phyloP scores from a whole-genome alignment of 169 alveolate species.

The Eimeria necatrix region DNA sequence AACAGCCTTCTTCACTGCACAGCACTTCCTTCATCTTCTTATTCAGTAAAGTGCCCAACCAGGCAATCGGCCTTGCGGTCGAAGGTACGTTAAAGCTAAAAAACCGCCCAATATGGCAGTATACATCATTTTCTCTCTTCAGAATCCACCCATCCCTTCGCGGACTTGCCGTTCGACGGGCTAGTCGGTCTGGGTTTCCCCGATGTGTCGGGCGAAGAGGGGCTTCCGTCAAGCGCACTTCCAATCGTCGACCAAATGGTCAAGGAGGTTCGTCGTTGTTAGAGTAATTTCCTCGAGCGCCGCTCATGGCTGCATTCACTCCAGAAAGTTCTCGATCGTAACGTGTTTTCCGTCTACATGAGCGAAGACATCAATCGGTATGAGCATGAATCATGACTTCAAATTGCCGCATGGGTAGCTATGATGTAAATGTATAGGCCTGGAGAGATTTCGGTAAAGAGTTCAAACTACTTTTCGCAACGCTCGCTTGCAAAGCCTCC shows the following conservation, averaged over 20 bases:
- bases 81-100: constrained; percentile 81
- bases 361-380: constrained; percentile 87
- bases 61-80: constrained; percentile 93
- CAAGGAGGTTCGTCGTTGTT: constrained; percentile 80
- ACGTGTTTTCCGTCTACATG: constrained; percentile 92
- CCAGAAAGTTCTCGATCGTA: constrained; percentile 88
- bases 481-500: constrained; percentile 76
- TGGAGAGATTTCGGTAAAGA: constrained; percentile 81
- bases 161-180: constrained; percentile 96
- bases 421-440: constrained; percentile 76
- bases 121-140: background rate
- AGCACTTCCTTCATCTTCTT: background rate
- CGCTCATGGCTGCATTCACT: background rate
- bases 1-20: background rate
- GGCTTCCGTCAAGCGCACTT: constrained; percentile 80
- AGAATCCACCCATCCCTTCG: constrained; percentile 93
- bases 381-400: background rate
- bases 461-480: background rate
- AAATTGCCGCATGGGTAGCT: constrained; percentile 21
- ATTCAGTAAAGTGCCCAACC: constrained; percentile 89
- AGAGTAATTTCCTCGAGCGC: background rate
- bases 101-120: background rate
- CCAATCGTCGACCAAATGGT: constrained; percentile 89
- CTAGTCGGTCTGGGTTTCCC: constrained; percentile 96
- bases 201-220: constrained; percentile 84